phyloP scores from a whole-genome alignment of 2,329 filamentous ascomycete species.

The Metarhizium robertsii region DNA sequence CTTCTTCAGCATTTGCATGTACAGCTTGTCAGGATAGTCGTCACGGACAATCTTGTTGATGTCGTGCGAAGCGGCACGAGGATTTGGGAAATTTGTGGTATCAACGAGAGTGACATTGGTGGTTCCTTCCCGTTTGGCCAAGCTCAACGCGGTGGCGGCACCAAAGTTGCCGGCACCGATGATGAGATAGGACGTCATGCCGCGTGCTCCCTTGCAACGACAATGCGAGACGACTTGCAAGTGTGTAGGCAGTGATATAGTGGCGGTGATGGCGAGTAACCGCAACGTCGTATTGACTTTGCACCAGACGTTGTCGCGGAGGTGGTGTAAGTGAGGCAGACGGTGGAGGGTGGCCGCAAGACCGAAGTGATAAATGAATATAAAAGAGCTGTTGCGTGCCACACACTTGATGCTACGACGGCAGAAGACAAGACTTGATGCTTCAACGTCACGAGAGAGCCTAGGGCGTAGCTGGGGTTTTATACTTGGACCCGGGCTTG shows the following conservation, averaged over 20 bases:
- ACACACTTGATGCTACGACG: neutral
- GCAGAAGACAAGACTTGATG: neutral
- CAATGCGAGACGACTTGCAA: neutral
- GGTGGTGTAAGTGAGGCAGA: neutral
- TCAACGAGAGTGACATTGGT: slow-evolving; percentile 27
- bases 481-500: slow-evolving; percentile 4
- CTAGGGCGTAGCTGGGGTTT: slow-evolving; percentile 6
- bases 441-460: neutral
- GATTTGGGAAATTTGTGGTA: slow-evolving; percentile 25
- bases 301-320: neutral
- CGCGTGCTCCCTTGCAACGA: neutral
- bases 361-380: neutral
- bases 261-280: neutral
- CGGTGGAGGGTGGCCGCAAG: neutral
- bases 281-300: neutral
- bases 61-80: slow-evolving; percentile 35
- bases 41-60: slow-evolving; percentile 35
- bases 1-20: slow-evolving; percentile 29
- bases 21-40: slow-evolving; percentile 30
- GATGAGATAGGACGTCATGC: slow-evolving; percentile 22
- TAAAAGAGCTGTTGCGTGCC: neutral
- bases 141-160: slow-evolving; percentile 29
- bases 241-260: neutral
- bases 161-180: slow-evolving; percentile 36
- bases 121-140: slow-evolving; percentile 18